These are phyloP conservation scores for Pleurotus cornucopiae DNA, from an alignment of 768 basidiomycete genomes.

Conservation along the genomic window DNA sequence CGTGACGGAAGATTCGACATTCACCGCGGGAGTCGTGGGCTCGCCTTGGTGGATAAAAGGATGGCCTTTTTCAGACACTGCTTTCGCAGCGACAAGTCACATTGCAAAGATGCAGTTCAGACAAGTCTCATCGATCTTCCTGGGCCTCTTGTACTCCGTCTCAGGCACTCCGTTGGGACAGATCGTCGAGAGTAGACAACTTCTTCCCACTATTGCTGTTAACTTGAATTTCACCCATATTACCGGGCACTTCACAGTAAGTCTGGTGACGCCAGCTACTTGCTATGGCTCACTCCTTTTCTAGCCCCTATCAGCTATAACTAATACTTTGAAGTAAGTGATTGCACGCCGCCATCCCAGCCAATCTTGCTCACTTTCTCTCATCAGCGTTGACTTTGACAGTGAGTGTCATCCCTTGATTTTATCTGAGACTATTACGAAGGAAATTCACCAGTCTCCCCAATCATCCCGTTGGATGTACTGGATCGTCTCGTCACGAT, in stretches of 20 bases:
- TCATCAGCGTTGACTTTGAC: not conserved
- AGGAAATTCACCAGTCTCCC: not conserved
- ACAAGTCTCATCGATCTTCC: not conserved
- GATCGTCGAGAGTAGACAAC: not conserved
- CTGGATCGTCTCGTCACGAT: not conserved
- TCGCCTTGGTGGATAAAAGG: too few relatives aligned
- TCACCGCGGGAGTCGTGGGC: too few relatives aligned
- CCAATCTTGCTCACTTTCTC: too few relatives aligned
- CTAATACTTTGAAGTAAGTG: not conserved
- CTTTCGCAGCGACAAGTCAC: too few relatives aligned
- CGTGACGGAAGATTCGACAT: too few relatives aligned
- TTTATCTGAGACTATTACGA: not conserved
- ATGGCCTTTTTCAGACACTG: too few relatives aligned
- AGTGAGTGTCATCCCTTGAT: not conserved
- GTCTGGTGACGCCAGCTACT: not conserved
- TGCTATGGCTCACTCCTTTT: not conserved
- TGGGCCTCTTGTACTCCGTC: not conserved
- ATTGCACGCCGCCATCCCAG: not conserved
- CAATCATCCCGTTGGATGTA: not conserved
- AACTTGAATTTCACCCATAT: slow-evolving; percentile 1
- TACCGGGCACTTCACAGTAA: not conserved
- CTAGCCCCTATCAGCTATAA: not conserved
- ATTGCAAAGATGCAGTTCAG: too few relatives aligned
- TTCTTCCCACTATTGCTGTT: not conserved
- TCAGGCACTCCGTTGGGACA: not conserved